Conservation (phyloP, 2,329 filamentous ascomycete species). For the Calonectria ilicicola region DNA sequence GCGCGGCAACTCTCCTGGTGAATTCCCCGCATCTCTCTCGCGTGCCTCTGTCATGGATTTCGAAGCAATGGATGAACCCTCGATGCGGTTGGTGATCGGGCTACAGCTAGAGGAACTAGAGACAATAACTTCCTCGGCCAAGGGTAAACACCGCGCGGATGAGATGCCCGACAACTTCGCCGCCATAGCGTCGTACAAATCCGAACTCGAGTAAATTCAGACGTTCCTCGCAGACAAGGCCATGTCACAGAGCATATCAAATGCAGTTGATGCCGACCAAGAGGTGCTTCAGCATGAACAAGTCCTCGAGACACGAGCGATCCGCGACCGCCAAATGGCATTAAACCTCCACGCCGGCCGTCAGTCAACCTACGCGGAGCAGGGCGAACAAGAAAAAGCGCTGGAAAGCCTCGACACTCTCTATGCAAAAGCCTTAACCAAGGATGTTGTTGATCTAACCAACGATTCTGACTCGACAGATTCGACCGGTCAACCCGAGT, state of each 20-base stretch:
- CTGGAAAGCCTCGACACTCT: background rate
- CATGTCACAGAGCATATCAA: conserved; percentile 20
- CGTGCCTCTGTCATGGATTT: background rate
- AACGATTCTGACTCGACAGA: background rate
- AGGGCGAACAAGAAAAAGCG: background rate
- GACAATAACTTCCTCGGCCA: background rate
- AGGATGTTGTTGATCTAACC: background rate
- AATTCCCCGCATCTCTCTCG: background rate
- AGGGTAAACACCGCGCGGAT: conserved; percentile 28
- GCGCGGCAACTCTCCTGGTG: too few relatives aligned
- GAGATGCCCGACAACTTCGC: conserved; percentile 3
- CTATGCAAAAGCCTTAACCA: background rate
- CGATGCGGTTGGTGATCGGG: conserved; percentile 13
- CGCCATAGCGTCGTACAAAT: conserved; percentile 6
- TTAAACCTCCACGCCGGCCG: background rate
- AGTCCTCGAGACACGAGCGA: background rate
- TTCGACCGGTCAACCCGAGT: background rate
- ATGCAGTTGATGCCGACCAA: conserved; percentile 8
- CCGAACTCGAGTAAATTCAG: conserved; percentile 4
- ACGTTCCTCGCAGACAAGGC: background rate
- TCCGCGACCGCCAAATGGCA: conserved; percentile 10
- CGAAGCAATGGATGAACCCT: background rate
- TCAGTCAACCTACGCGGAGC: background rate
- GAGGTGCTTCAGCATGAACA: background rate
- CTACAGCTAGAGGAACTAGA: conserved; percentile 26